These are phyloP conservation scores for Neurospora discreta DNA, from an alignment of 495 filamentous ascomycete genomes.

Conservation along the genomic window DNA sequence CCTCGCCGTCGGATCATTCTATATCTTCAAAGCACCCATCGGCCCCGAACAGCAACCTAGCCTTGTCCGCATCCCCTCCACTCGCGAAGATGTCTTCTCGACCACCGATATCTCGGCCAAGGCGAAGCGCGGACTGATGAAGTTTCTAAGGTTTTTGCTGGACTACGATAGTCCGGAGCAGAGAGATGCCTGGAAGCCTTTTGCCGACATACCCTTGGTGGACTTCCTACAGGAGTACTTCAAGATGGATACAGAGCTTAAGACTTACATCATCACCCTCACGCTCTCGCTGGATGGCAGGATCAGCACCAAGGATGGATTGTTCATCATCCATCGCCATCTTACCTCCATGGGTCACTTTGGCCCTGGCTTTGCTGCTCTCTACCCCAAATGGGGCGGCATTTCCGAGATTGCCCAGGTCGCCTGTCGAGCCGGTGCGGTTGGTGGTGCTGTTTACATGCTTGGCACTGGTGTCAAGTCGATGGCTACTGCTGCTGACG, in stretches of 20 bases:
- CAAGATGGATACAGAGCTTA: slow-evolving; percentile 58
- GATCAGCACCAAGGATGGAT: slow-evolving; percentile 46
- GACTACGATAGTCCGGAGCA: slow-evolving; percentile 47
- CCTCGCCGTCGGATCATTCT: slow-evolving; percentile 89
- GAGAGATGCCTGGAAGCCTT: slow-evolving; percentile 21
- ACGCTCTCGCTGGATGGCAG: slow-evolving; percentile 55
- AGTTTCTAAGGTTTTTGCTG: slow-evolving; percentile 69
- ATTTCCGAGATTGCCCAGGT: slow-evolving; percentile 87
- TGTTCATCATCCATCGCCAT: slow-evolving; percentile 68
- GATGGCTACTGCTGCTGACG: slow-evolving; percentile 11
- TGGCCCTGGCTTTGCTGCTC: slow-evolving; percentile 73
- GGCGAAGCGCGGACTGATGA: slow-evolving; percentile 75
- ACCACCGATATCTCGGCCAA: slow-evolving; percentile 59
- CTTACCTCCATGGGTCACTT: slow-evolving; percentile 77
- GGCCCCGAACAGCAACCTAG: slow-evolving; percentile 11
- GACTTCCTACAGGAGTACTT: slow-evolving; percentile 60
- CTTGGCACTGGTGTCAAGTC: slow-evolving; percentile 54
- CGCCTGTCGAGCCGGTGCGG: slow-evolving; percentile 80
- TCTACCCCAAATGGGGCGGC: slow-evolving; percentile 88
- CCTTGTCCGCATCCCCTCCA: slow-evolving; percentile 62
- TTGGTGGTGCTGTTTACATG: slow-evolving; percentile 86
- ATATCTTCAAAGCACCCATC: slow-evolving; percentile 46
- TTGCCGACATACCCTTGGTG: slow-evolving; percentile 40
- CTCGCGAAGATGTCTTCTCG: slow-evolving; percentile 78
- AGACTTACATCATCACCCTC: slow-evolving; percentile 63